Conservation (phyloP, 1,284 basidiomycete species). For the Vanrija sp. region DNA sequence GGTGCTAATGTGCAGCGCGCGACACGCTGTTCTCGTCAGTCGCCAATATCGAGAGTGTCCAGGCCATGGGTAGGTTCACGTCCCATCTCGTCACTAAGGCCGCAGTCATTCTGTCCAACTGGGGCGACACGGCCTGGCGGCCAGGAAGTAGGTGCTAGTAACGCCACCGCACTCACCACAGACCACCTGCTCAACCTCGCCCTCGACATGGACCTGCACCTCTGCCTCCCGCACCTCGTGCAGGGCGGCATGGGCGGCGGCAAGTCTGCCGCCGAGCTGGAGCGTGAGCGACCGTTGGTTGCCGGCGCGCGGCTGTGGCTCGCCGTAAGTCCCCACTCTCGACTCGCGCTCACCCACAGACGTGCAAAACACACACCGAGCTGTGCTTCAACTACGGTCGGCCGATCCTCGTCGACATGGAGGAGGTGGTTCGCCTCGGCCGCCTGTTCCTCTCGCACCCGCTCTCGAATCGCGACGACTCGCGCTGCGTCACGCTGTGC, state of each 20-base stretch:
- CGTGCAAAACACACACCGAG: conserved; percentile 82
- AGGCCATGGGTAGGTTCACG: conserved; percentile 61
- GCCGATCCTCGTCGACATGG: conserved; percentile 65
- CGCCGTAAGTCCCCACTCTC: not conserved
- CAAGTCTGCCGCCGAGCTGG: conserved; percentile 51
- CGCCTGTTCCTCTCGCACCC: conserved; percentile 22
- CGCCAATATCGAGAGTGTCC: conserved; percentile 71
- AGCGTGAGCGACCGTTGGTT: not conserved
- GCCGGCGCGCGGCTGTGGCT: not conserved
- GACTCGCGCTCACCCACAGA: conserved; percentile 18
- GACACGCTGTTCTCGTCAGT: conserved; percentile 81
- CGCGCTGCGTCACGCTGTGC: not conserved
- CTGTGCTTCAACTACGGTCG: not conserved
- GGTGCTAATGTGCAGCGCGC: too few relatives aligned
- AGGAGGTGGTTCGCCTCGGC: conserved; percentile 75
- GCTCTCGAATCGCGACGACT: not conserved
- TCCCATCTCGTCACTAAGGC: not conserved
- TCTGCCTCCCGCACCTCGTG: conserved; percentile 73
- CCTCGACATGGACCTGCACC: conserved; percentile 82
- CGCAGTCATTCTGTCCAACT: conserved; percentile 36
- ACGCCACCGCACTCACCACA: too few relatives aligned
- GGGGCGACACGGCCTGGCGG: conserved; percentile 44
- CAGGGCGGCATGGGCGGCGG: conserved; percentile 64
- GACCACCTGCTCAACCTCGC: conserved; percentile 79
- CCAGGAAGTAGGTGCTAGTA: conserved; percentile 21